These are phyloP conservation scores for Geranomyces michiganensis DNA, from an alignment of 192 early-diverging fungal species.

Conservation along the genomic window DNA sequence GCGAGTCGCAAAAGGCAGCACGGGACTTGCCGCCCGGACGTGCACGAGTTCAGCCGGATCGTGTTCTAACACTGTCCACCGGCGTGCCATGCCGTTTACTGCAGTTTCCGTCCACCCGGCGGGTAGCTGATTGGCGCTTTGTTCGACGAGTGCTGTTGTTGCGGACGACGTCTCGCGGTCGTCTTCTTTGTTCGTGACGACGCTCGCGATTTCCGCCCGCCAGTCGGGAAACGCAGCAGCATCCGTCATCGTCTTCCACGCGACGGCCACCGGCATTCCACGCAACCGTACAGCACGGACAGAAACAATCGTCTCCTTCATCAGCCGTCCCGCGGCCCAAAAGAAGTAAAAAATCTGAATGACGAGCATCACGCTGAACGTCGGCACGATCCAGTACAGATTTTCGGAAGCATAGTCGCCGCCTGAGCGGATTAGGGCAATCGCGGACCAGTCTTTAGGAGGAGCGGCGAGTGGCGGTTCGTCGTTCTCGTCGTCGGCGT, in stretches of 20 bases:
- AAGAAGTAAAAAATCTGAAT: slow-evolving; percentile 5
- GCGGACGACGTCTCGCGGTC: not conserved
- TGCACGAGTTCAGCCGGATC: not conserved
- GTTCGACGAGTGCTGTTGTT: too few species aligned
- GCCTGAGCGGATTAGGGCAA: not conserved
- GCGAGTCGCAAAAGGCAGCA: not conserved
- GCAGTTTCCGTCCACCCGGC: slow-evolving; percentile 3
- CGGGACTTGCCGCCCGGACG: not conserved
- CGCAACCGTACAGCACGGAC: slow-evolving; percentile 13
- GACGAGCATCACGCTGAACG: slow-evolving; percentile 6
- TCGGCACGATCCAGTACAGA: slow-evolving; percentile 25
- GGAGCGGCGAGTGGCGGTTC: not conserved
- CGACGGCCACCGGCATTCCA: not conserved
- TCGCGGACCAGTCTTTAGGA: not conserved
- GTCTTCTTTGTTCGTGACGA: not conserved
- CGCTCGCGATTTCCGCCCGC: slow-evolving; percentile 1
- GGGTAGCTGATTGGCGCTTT: not conserved
- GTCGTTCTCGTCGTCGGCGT: slow-evolving; percentile 5
- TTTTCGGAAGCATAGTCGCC: slow-evolving; percentile 11
- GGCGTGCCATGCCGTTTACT: not conserved
- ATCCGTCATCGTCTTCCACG: slow-evolving; percentile 15
- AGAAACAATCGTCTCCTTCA: slow-evolving; percentile 16
- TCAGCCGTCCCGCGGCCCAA: slow-evolving; percentile 18
- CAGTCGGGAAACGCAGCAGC: slow-evolving; percentile 9
- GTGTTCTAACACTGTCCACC: not conserved